phyloP scores from a whole-genome alignment of 768 basidiomycete genomes.

The Vishniacozyma victoriae region DNA sequence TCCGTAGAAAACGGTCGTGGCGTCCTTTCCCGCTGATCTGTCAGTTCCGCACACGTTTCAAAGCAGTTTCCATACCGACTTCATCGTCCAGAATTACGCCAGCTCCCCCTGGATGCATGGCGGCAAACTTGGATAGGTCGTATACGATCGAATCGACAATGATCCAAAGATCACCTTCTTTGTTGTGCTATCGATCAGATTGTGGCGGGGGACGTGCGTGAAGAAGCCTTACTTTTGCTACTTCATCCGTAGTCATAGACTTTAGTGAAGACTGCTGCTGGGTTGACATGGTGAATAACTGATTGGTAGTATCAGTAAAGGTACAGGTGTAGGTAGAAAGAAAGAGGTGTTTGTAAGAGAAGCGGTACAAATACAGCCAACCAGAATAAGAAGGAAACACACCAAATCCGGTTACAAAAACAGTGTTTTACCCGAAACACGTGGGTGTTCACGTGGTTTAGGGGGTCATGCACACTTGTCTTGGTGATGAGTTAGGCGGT shows the following conservation, averaged over 20 bases:
- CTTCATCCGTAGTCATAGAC: constrained; percentile 61
- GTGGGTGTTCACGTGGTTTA: too few species aligned
- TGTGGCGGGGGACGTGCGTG: background rate
- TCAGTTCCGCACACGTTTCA: background rate
- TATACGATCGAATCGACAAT: constrained; percentile 78
- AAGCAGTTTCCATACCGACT: constrained; percentile 56
- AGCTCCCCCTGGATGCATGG: constrained; percentile 72
- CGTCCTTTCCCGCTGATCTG: constrained; percentile 70
- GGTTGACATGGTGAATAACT: constrained; percentile 37
- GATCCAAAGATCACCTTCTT: constrained; percentile 76
- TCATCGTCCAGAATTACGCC: constrained; percentile 71
- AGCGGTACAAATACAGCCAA: too few species aligned
- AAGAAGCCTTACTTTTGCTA: constrained; percentile 56
- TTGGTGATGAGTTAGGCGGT: too few species aligned
- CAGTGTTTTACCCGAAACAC: too few species aligned
- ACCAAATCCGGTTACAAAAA: too few species aligned
- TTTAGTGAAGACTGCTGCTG: constrained; percentile 41
- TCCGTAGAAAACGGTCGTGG: constrained; percentile 79
- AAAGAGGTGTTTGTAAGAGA: too few species aligned
- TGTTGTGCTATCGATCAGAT: constrained; percentile 58
- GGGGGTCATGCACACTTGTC: background rate
- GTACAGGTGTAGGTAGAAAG: too few species aligned
- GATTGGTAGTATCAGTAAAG: too few species aligned
- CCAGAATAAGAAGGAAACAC: too few species aligned
- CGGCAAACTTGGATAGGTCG: constrained; percentile 71